phyloP scores from a whole-genome alignment of 768 basidiomycete genomes.

The Lentinula guzmanii region DNA sequence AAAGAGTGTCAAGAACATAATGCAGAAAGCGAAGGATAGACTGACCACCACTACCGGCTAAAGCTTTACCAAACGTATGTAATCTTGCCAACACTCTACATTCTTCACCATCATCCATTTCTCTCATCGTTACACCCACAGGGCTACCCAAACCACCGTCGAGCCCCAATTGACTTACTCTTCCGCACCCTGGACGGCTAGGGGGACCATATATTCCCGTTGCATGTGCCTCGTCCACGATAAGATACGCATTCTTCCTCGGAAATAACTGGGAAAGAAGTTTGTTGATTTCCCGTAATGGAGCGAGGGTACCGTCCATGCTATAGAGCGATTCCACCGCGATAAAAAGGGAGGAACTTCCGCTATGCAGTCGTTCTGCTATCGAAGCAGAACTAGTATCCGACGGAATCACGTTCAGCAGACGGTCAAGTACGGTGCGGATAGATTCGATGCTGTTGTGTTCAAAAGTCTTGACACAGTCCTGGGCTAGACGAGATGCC shows the following conservation, averaged over 20 bases:
- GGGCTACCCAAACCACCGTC: constrained; percentile 24
- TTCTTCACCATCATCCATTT: neutral
- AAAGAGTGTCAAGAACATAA: neutral
- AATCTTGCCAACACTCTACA: constrained; percentile 65
- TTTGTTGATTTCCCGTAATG: constrained; percentile 60
- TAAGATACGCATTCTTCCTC: constrained; percentile 56
- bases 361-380: neutral
- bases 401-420: neutral
- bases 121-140: neutral
- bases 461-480: constrained; percentile 42
- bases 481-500: constrained; percentile 41
- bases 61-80: constrained; percentile 91
- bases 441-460: constrained; percentile 68
- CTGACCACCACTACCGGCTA: constrained; percentile 82
- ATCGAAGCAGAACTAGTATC: neutral
- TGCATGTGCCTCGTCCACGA: constrained; percentile 93
- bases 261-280: constrained; percentile 59
- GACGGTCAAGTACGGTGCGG: constrained; percentile 12
- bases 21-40: constrained; percentile 9
- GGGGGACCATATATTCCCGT: constrained; percentile 83
- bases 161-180: constrained; percentile 65
- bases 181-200: constrained; percentile 69
- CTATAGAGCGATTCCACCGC: constrained; percentile 88
- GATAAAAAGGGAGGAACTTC: constrained; percentile 51
- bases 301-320: constrained; percentile 94